Percentiles rank a stretch among this genome's conserved stretches.
Evolutionary conservation across 129 eudicot genomes (phyloP).

Genomic region (Pulicaria dysenterica): DNA sequence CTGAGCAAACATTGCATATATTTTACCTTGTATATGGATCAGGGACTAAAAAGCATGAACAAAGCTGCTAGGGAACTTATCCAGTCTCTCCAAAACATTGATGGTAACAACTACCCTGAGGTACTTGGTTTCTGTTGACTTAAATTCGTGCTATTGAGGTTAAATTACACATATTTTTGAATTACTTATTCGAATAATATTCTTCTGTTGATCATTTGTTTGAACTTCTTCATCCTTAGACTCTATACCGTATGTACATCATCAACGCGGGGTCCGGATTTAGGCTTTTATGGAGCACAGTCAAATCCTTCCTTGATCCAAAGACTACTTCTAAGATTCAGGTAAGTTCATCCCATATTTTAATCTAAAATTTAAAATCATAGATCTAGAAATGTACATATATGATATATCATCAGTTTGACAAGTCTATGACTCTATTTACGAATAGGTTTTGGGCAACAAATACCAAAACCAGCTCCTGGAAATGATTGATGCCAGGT

Average conservation of each 20-base stretch:
- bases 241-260: slow-evolving; percentile 88
- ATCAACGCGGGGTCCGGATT: slow-evolving; percentile 98
- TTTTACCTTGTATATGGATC: slow-evolving; percentile 27
- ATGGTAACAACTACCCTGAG: slow-evolving; percentile 96
- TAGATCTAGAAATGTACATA: background rate
- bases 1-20: background rate
- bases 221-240: slow-evolving; percentile 41
- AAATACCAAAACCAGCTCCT: slow-evolving; percentile 90
- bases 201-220: background rate
- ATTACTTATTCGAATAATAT: background rate
- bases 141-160: background rate
- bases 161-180: background rate
- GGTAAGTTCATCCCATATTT: slow-evolving; percentile 47
- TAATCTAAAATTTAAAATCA: background rate
- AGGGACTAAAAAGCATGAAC: slow-evolving; percentile 92
- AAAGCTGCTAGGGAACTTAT: slow-evolving; percentile 88
- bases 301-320: slow-evolving; percentile 95
- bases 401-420: background rate
- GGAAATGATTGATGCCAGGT: slow-evolving; percentile 97
- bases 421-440: slow-evolving; percentile 15
- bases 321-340: slow-evolving; percentile 95
- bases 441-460: slow-evolving; percentile 75
- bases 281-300: slow-evolving; percentile 93
- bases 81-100: slow-evolving; percentile 81
- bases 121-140: slow-evolving; percentile 34